A percentile compares a stretch with the other conserved stretches of the same genome.
phyloP scores from a whole-genome alignment of 2,329 filamentous ascomycete genomes.

The Scopulariopsis brevicaulis region DNA sequence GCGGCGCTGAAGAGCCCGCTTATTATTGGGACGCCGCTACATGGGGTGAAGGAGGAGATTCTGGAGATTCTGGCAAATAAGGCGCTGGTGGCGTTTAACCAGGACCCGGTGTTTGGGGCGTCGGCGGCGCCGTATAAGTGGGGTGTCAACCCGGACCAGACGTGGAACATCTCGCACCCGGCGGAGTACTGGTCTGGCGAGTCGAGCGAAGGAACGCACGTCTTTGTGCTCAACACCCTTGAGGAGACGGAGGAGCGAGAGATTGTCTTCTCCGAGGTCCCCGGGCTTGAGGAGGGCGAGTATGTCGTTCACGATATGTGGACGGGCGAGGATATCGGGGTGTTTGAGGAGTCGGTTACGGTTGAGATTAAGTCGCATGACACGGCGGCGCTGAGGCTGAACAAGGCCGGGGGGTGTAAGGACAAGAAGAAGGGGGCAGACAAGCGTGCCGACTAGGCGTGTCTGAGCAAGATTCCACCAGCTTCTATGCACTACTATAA shows the following conservation, averaged over 20 bases:
- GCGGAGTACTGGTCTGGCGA: constrained; percentile 37
- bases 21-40: constrained; percentile 32
- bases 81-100: constrained; percentile 28
- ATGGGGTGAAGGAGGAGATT: constrained; percentile 19
- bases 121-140: constrained; percentile 33
- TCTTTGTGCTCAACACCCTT: constrained; percentile 34
- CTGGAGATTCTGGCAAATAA: constrained; percentile 29
- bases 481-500: too few relatives aligned
- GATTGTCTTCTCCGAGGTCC: constrained; percentile 29
- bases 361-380: constrained; percentile 21
- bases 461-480: neutral
- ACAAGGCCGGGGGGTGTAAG: constrained; percentile 2
- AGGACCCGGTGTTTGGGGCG: constrained; percentile 27
- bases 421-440: neutral
- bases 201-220: constrained; percentile 27
- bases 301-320: constrained; percentile 33
- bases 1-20: constrained; percentile 36
- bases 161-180: constrained; percentile 33
- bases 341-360: constrained; percentile 14
- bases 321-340: constrained; percentile 27
- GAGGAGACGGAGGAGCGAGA: constrained; percentile 19
- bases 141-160: constrained; percentile 36
- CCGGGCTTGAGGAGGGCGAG: constrained; percentile 18
- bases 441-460: neutral
- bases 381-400: constrained; percentile 15